Conservation (phyloP, 2,329 filamentous ascomycete genomes). For the Fusarium algeriense region DNA sequence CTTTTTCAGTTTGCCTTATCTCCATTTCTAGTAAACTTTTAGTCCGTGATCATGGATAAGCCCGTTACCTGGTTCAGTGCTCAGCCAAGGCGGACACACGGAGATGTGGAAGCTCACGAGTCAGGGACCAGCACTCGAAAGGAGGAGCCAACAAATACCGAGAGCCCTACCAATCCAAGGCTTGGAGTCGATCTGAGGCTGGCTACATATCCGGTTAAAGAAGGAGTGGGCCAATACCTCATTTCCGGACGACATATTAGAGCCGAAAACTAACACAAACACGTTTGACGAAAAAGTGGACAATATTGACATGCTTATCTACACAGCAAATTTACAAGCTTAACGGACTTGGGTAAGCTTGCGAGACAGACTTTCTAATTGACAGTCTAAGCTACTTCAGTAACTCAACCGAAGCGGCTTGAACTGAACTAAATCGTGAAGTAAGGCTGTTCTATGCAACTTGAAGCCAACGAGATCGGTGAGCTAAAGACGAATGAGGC, state of each 20-base stretch:
- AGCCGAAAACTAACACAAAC: slow-evolving; percentile 7
- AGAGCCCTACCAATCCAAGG: slow-evolving; percentile 13
- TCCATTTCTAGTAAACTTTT: not conserved
- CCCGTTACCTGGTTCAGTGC: not conserved
- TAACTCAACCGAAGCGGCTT: not conserved
- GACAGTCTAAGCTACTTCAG: not conserved
- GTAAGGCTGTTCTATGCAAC: not conserved
- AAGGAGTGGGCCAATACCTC: slow-evolving; percentile 15
- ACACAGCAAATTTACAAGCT: slow-evolving; percentile 1
- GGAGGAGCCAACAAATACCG: slow-evolving; percentile 3
- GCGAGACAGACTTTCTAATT: not conserved
- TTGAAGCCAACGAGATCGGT: not conserved
- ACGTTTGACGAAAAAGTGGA: slow-evolving; percentile 8
- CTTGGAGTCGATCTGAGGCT: slow-evolving; percentile 18
- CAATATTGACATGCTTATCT: not conserved
- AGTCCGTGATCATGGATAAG: not conserved
- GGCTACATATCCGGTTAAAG: not conserved
- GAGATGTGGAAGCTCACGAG: slow-evolving; percentile 16
- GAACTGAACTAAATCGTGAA: not conserved
- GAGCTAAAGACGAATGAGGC: not conserved
- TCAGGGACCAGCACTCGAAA: slow-evolving; percentile 10
- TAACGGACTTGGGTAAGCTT: slow-evolving; percentile 15
- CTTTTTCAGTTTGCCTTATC: not conserved
- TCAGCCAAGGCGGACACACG: slow-evolving; percentile 14
- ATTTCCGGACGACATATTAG: slow-evolving; percentile 8